Percentiles rank a stretch among this genome's conserved stretches.
These are phyloP conservation scores for Clavulina sp. DNA, from an alignment of 768 basidiomycete genomes.

Conservation along the genomic window DNA sequence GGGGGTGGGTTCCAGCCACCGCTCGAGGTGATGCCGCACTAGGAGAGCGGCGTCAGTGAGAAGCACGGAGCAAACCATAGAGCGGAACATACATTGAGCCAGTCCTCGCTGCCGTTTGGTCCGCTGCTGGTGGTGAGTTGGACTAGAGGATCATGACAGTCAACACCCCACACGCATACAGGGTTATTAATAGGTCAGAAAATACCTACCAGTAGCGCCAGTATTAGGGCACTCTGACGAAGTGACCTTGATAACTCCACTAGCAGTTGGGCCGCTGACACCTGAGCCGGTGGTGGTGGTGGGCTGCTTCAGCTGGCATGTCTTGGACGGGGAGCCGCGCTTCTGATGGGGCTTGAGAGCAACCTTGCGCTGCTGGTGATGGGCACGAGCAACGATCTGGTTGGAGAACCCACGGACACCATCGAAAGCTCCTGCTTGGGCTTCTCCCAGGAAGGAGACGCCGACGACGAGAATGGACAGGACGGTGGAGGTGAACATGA, in stretches of 20 bases:
- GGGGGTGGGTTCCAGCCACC: slow-evolving; percentile 58
- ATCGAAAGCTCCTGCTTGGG: too few relatives aligned
- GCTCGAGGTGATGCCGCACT: slow-evolving; percentile 41
- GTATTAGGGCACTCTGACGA: background rate
- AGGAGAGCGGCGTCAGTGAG: slow-evolving; percentile 39
- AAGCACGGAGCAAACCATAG: slow-evolving; percentile 20
- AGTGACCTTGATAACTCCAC: background rate
- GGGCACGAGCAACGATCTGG: too few relatives aligned
- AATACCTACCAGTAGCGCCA: slow-evolving; percentile 32
- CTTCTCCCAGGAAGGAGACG: too few relatives aligned
- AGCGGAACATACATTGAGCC: slow-evolving; percentile 6
- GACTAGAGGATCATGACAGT: slow-evolving; percentile 20
- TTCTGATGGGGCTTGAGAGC: too few relatives aligned
- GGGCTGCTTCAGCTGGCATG: too few relatives aligned
- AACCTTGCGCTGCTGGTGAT: too few relatives aligned
- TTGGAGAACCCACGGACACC: too few relatives aligned
- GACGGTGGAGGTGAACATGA: too few relatives aligned
- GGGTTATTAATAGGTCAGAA: background rate
- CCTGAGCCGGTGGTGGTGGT: too few relatives aligned
- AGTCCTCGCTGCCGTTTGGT: slow-evolving; percentile 38
- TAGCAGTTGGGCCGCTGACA: too few relatives aligned
- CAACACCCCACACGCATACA: background rate
- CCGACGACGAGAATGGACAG: too few relatives aligned
- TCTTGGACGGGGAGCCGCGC: too few relatives aligned
- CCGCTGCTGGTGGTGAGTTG: slow-evolving; percentile 33